These are phyloP conservation scores for Xylaria sp. DNA, from an alignment of 2,329 filamentous ascomycete genomes.

Conservation along the genomic window DNA sequence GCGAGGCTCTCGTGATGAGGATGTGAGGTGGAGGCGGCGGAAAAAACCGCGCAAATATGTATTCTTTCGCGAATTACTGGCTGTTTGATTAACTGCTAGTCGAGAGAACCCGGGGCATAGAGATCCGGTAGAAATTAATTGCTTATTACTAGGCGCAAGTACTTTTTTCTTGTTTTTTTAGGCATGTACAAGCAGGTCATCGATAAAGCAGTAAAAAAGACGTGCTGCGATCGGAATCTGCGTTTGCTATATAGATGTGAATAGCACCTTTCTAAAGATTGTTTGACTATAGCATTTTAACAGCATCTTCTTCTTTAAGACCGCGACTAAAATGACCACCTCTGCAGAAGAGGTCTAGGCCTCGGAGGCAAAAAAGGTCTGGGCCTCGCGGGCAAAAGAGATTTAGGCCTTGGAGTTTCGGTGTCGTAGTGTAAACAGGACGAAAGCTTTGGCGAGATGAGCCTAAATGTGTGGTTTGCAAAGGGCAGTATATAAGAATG, in stretches of 20 bases:
- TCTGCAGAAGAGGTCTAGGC: constrained; percentile 80
- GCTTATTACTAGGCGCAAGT: constrained; percentile 70
- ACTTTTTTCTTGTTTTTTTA: constrained; percentile 63
- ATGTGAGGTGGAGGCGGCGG: no score
- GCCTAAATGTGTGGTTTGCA: constrained; percentile 48
- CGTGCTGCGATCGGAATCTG: constrained; percentile 55
- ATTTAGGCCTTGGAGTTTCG: no score
- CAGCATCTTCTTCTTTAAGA: constrained; percentile 75
- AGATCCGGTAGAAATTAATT: constrained; percentile 77
- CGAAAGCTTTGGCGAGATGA: constrained; percentile 67
- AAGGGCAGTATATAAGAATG: constrained; percentile 48
- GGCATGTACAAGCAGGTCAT: constrained; percentile 65
- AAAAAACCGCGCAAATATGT: not conserved
- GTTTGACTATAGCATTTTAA: constrained; percentile 74
- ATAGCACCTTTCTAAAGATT: constrained; percentile 73
- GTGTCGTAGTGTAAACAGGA: constrained; percentile 49
- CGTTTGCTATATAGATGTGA: constrained; percentile 79
- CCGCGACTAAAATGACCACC: constrained; percentile 82
- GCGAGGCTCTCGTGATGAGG: no score
- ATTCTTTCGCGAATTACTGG: constrained; percentile 66
- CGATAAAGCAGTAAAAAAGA: no score
- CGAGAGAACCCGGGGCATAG: constrained; percentile 82
- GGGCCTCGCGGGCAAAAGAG: no score
- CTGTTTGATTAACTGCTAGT: constrained; percentile 69
- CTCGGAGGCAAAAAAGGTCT: no score